A percentile compares a stretch with the other conserved stretches of the same genome.
These are phyloP conservation scores for Fusarium metavorans DNA, from an alignment of 2,329 filamentous ascomycete genomes.

Conservation along the genomic window DNA sequence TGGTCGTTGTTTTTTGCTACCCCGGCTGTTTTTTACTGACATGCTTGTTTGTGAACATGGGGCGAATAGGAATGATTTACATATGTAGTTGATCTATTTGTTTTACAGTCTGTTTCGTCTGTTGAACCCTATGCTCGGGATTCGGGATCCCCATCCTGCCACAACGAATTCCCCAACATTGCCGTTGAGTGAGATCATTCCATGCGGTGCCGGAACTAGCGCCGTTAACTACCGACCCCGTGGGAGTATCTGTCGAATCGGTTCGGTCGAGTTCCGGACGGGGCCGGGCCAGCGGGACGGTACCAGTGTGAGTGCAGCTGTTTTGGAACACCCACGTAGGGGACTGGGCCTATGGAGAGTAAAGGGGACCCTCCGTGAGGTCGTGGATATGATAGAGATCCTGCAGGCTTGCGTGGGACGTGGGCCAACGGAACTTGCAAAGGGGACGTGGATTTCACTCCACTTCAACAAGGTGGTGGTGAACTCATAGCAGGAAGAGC, in stretches of 20 bases:
- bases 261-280: slow-evolving; percentile 11
- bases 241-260: neutral
- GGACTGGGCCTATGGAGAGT: neutral
- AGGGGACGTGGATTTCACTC: slow-evolving; percentile 11
- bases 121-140: neutral
- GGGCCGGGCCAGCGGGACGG: slow-evolving; percentile 8
- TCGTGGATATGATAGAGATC: neutral
- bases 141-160: neutral
- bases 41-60: slow-evolving; percentile 11
- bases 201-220: neutral
- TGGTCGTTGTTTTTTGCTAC: slow-evolving; percentile 18
- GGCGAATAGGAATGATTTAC: slow-evolving; percentile 33
- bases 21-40: slow-evolving; percentile 13
- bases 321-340: neutral
- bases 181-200: neutral
- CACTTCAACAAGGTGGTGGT: slow-evolving; percentile 31
- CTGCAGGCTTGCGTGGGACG: neutral
- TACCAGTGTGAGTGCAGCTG: neutral
- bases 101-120: neutral
- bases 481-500: neutral
- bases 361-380: neutral
- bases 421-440: slow-evolving; percentile 1
- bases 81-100: neutral
- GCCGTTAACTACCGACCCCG: neutral
- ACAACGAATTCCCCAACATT: neutral